Evolutionary conservation across 805 yeast species (phyloP).

Genomic region (Lachancea meyersii): DNA sequence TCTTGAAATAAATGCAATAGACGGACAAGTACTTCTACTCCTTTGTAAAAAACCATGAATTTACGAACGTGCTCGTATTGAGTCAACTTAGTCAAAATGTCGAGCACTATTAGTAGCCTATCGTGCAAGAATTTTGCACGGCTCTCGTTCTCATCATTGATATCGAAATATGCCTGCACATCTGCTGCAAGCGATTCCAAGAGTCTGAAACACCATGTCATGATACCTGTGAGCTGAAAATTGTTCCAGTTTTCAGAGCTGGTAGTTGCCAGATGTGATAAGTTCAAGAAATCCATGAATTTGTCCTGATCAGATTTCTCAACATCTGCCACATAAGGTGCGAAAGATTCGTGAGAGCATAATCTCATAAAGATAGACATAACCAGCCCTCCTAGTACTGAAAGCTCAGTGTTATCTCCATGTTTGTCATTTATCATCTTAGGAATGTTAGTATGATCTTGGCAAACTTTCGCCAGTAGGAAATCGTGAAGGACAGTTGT

Average conservation of each 20-base stretch:
- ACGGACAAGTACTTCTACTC: constrained; percentile 30
- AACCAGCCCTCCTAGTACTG: constrained; percentile 12
- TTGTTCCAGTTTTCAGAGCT: constrained; percentile 36
- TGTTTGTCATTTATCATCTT: constrained; percentile 1
- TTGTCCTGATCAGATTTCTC: constrained; percentile 10
- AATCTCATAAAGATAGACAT: constrained; percentile 27
- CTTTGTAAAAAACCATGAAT: constrained; percentile 34
- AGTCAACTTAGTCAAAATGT: constrained; percentile 30
- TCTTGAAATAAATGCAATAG: constrained; percentile 31
- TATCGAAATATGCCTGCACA: constrained; percentile 24
- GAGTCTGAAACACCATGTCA: constrained; percentile 36
- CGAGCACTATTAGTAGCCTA: constrained; percentile 27
- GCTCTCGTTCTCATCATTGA: constrained; percentile 10
- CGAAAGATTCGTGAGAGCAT: constrained; percentile 34
- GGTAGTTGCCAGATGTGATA: constrained; percentile 32
- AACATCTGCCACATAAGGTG: constrained; percentile 24
- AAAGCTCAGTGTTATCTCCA: constrained; percentile 4
- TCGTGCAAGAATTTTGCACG: constrained; percentile 27
- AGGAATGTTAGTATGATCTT: constrained; percentile 14
- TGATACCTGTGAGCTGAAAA: constrained; percentile 34
- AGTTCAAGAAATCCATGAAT: constrained; percentile 19
- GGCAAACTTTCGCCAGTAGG: constrained; percentile 14
- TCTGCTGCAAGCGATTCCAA: constrained; percentile 22
- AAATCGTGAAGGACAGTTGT: constrained; percentile 16
- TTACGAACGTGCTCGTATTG: constrained; percentile 34